Conservation (phyloP, 23 red algal species). For the Pyropia haitanensis region DNA sequence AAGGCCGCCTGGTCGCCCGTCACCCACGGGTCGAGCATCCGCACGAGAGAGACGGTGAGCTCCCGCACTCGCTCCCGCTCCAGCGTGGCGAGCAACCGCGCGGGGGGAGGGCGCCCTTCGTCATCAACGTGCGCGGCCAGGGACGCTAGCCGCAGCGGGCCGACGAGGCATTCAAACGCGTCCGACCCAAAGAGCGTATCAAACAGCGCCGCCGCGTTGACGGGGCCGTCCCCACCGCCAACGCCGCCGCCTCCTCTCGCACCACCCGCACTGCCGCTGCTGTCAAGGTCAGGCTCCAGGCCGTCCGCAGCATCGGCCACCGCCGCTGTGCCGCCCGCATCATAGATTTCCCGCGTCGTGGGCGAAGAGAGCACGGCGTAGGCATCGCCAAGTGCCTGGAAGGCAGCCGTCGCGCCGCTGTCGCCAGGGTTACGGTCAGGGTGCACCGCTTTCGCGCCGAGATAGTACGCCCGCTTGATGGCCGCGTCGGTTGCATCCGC, state of each 20-base stretch:
- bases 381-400: constrained; percentile 5
- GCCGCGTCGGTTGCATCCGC: neutral
- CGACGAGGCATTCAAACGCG: constrained; percentile 6
- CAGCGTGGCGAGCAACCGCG: neutral
- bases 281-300: too few species aligned
- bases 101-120: constrained; percentile 2
- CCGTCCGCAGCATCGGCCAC: neutral
- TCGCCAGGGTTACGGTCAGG: constrained; percentile 1
- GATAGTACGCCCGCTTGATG: constrained; percentile 4
- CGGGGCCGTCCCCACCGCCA: constrained; percentile 20
- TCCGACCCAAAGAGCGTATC: constrained; percentile 4
- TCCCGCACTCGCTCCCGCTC: neutral
- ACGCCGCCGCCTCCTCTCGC: constrained; percentile 13
- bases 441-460: neutral
- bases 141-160: constrained; percentile 3
- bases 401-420: neutral
- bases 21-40: constrained; percentile 3
- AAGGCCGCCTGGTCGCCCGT: neutral
- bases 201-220: neutral
- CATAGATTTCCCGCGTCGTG: neutral
- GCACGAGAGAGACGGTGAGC: neutral
- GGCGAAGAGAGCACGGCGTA: neutral
- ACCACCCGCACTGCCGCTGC: neutral
- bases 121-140: neutral
- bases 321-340: neutral